These are phyloP conservation scores for Candida sanyiensis DNA, from an alignment of 805 yeast genomes.

Conservation along the genomic window DNA sequence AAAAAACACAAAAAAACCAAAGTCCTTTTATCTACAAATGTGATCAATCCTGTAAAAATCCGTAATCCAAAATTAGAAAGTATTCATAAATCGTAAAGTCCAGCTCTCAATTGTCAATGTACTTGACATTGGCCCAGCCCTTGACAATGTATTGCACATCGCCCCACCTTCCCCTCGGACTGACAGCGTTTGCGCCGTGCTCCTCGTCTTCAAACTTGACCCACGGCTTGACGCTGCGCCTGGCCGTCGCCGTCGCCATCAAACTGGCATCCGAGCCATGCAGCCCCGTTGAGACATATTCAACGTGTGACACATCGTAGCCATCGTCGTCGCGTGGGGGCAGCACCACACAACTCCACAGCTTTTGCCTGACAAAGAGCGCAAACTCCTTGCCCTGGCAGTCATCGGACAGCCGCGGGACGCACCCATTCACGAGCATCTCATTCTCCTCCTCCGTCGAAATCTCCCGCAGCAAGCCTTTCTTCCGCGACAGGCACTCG, in stretches of 20 bases:
- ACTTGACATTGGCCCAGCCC: slow-evolving; percentile 25
- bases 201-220: slow-evolving; percentile 22
- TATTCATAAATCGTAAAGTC: no score
- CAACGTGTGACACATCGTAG: slow-evolving; percentile 9
- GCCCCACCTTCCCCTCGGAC: slow-evolving; percentile 8
- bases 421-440: slow-evolving; percentile 1
- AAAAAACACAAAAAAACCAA: no score
- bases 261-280: slow-evolving; percentile 7
- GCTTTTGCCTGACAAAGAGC: slow-evolving; percentile 39
- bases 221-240: slow-evolving; percentile 24
- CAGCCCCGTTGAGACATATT: slow-evolving; percentile 5
- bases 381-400: slow-evolving; percentile 33
- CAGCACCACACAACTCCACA: slow-evolving; percentile 49
- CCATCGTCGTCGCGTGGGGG: slow-evolving; percentile 39
- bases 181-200: neutral
- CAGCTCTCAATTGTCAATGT: no score
- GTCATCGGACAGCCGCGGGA: slow-evolving; percentile 3
- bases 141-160: slow-evolving; percentile 25
- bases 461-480: slow-evolving; percentile 29
- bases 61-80: no score
- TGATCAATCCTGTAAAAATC: no score
- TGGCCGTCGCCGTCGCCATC: slow-evolving; percentile 21
- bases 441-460: slow-evolving; percentile 30
- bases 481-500: slow-evolving; percentile 38
- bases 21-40: no score